phyloP scores from a whole-genome alignment of 805 yeast genomes.

The Schizosaccharomyces cryophilus region DNA sequence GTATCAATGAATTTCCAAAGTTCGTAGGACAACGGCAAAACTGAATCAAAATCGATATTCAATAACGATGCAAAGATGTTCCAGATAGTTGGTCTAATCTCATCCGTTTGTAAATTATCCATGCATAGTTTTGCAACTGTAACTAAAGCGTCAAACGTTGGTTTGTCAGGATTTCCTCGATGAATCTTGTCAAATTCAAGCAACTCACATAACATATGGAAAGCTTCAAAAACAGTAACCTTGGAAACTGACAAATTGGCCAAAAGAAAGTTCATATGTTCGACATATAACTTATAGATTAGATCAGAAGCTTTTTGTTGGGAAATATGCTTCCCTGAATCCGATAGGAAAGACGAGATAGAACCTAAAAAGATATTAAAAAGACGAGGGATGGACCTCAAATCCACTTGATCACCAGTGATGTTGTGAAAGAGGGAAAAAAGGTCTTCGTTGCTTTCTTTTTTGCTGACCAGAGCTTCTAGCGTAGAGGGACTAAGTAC shows the following conservation, averaged over 20 bases:
- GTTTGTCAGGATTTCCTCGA: background rate
- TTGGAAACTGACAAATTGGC: background rate
- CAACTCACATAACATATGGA: background rate
- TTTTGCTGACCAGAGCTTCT: background rate
- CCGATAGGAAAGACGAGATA: background rate
- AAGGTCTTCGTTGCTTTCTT: background rate
- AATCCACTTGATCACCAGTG: background rate
- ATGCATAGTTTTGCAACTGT: background rate
- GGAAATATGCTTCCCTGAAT: background rate
- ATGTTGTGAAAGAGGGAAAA: background rate
- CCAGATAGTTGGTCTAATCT: background rate
- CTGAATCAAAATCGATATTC: background rate
- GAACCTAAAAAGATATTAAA: background rate
- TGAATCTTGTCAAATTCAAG: background rate
- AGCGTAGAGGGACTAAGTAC: background rate
- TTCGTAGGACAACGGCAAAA: background rate
- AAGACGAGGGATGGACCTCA: background rate
- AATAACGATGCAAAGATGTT: background rate
- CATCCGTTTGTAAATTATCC: background rate
- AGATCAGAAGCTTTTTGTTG: background rate
- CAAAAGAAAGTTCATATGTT: background rate
- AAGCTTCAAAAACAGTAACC: background rate
- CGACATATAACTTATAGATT: background rate
- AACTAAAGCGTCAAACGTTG: background rate
- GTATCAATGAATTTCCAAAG: background rate